Evolutionary conservation across 2,329 filamentous ascomycete genomes (phyloP).

Genomic region (Mycosphaerella sp.): DNA sequence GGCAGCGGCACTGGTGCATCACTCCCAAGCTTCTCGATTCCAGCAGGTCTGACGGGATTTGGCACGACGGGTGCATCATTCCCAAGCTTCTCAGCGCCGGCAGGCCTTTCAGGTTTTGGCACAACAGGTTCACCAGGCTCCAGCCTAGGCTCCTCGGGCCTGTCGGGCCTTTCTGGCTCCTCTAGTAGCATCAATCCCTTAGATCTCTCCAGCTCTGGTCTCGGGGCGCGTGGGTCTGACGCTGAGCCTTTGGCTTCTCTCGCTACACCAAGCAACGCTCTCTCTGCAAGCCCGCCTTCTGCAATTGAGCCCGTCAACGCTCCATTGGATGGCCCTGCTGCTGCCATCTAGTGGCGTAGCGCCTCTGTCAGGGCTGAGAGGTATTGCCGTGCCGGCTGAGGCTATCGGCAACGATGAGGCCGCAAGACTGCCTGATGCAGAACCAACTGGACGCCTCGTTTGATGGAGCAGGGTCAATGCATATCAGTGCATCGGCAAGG

Average conservation of each 20-base stretch:
- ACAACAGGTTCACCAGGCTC: neutral
- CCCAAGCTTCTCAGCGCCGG: neutral
- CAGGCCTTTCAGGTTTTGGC: neutral
- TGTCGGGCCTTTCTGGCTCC: neutral
- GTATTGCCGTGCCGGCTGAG: neutral
- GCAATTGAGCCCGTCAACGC: too few relatives aligned
- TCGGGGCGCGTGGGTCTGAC: neutral
- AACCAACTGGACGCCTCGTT: neutral
- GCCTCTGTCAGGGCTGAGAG: neutral
- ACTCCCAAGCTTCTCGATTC: neutral
- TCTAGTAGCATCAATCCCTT: neutral
- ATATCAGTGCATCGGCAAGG: too few relatives aligned
- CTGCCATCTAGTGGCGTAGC: neutral
- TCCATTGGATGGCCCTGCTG: too few relatives aligned
- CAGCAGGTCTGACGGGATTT: constrained; percentile 1
- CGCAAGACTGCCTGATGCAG: neutral
- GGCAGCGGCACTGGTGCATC: neutral
- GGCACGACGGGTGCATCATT: neutral
- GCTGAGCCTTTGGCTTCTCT: neutral
- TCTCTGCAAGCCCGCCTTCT: neutral
- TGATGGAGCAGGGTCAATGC: too few relatives aligned
- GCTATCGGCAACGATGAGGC: neutral
- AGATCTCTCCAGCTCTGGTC: neutral
- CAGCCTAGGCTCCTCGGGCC: neutral
- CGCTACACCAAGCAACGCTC: neutral